phyloP scores from a whole-genome alignment of 2,329 filamentous ascomycete species.

The Thielaviopsis musarum region DNA sequence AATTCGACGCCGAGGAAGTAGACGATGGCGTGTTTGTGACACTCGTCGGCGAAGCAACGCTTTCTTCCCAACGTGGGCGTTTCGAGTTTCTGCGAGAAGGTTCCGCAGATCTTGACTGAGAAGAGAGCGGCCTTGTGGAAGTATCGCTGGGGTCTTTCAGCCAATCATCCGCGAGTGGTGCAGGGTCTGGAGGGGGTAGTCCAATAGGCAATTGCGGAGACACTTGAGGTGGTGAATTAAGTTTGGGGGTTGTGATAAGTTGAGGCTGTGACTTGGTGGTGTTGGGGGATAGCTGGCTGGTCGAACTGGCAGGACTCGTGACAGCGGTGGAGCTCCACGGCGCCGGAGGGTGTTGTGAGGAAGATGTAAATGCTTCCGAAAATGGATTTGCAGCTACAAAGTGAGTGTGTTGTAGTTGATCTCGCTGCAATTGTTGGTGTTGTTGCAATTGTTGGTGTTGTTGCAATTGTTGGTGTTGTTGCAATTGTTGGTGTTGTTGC shows the following conservation, averaged over 20 bases:
- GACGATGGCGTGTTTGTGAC: background rate
- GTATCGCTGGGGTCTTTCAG: background rate
- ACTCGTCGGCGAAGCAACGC: background rate
- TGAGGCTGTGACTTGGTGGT: background rate
- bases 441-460: constrained; percentile 3
- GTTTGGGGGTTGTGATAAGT: background rate
- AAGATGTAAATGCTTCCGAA: background rate
- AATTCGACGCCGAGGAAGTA: constrained; percentile 9
- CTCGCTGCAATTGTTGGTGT: background rate
- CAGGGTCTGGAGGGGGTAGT: constrained; percentile 1
- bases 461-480: background rate
- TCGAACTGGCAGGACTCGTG: background rate
- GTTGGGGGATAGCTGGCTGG: background rate
- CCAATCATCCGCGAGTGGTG: background rate
- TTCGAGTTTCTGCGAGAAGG: constrained; percentile 3
- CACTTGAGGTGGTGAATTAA: background rate
- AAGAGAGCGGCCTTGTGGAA: background rate
- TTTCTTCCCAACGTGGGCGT: background rate
- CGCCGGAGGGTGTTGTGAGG: background rate
- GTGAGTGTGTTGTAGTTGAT: background rate
- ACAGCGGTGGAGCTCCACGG: background rate
- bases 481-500: background rate
- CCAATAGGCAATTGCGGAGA: constrained; percentile 3
- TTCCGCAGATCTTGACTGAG: background rate
- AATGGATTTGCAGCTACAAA: background rate